Base-by-base conservation (phyloP, 306 rosid genomes). In the Rubus idaeus region DNA sequence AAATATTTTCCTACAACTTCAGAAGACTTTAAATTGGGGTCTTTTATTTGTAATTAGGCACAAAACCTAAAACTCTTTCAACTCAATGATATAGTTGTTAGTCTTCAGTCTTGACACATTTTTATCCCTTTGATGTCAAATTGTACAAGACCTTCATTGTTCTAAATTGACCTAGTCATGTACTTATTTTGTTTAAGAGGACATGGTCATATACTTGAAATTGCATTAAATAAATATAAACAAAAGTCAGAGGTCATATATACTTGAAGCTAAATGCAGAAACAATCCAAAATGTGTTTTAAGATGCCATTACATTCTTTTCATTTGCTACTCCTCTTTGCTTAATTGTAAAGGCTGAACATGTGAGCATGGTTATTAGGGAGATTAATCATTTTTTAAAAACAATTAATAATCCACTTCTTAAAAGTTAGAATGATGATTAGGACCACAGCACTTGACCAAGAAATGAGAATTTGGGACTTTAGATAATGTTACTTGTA, bases 271-370 rank as follows among this genome's bases (percentile, higher is more conserved):
- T 14, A 2, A 5, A 18, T 62, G 20, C 10, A 37, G 5, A 63
- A 63, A 6, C 68, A 39, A 2, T 63, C 45, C 68, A 57, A 21
- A 62, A 30, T 62, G 68, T 40, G 4, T 66, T 66, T 35, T 9
- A 40, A 65, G 30, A 65, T 41, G 70, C 16, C 50, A n/a, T 66
- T 41, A 8, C 1, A 18, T 68, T 70, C 45, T 46, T 14, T 69
- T 47, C 42, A 47, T 51, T 47, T 5, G 5, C 10, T 39, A 16
- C 20, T 47, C 16, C 58, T 62, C 75, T 72, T 53, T 74, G 75
- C 77, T 69, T 68, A 79, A 58, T 62, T 71, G 73, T 77, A 84
- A 81, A 84, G 90, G 58, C 18, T 71, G 67, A 73, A 84, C 84
- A 73, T 53, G 79, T 42, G 17, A 70, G 53, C 83, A 76, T 76